Conservation (phyloP, 768 basidiomycete genomes). For the Cantharellus anzutake region DNA sequence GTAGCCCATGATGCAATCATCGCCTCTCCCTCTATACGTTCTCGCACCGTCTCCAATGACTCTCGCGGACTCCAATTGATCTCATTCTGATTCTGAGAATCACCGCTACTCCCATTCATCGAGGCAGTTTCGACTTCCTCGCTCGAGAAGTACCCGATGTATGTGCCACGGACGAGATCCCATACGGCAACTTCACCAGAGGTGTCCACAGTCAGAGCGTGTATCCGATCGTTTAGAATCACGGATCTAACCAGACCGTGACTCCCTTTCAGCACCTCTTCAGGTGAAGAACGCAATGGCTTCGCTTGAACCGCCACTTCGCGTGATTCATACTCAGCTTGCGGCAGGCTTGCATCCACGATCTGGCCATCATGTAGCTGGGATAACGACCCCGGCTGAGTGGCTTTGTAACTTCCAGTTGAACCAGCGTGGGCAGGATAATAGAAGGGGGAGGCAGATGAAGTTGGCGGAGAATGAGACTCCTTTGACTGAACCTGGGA, state of each 20-base stretch:
- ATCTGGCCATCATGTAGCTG: background rate
- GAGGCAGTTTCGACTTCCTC: constrained; percentile 35
- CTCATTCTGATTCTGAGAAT: background rate
- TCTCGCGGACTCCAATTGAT: constrained; percentile 52
- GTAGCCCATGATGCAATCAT: constrained; percentile 69
- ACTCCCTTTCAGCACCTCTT: constrained; percentile 47
- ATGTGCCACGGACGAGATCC: constrained; percentile 69
- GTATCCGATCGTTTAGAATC: constrained; percentile 73
- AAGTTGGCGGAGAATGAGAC: constrained; percentile 9
- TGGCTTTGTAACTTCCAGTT: background rate
- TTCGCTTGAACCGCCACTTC: constrained; percentile 63
- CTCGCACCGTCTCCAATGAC: constrained; percentile 69
- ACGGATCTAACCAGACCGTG: constrained; percentile 67
- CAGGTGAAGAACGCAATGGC: constrained; percentile 37
- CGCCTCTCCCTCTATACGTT: constrained; percentile 89
- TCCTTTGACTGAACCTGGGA: background rate
- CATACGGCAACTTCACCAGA: constrained; percentile 77
- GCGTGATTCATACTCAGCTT: constrained; percentile 24
- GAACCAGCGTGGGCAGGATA: background rate
- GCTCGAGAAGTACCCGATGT: constrained; percentile 46
- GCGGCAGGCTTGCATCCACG: background rate
- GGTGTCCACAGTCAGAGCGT: constrained; percentile 82
- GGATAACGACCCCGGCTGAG: background rate
- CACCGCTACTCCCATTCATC: background rate
- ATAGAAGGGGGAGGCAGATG: constrained; percentile 6